Evolutionary conservation across 176 grass and related monocot genomes (phyloP).

Genomic region (Eragrostis curvula): DNA sequence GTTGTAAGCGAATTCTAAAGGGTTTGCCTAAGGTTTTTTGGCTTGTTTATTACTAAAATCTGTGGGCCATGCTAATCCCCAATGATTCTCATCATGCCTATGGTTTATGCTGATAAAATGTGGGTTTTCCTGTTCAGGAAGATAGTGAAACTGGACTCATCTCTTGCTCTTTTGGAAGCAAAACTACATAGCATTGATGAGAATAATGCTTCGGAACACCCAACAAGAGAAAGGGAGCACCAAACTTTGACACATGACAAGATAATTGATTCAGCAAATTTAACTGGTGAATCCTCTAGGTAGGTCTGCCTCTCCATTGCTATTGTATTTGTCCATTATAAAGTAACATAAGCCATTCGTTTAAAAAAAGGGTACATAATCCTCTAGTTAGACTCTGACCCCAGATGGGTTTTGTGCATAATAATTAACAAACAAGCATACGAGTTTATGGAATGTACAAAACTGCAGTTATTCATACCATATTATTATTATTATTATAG

Average conservation of each 20-base stretch:
- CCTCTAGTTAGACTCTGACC: background rate
- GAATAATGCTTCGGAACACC: background rate
- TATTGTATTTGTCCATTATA: background rate
- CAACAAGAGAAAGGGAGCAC: background rate
- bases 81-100: background rate
- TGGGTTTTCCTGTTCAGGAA: slow-evolving; percentile 23
- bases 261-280: slow-evolving; percentile 8
- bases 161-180: slow-evolving; percentile 46
- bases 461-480: background rate
- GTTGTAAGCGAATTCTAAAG: too few species aligned
- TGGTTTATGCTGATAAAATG: background rate
- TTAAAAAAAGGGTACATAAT: background rate
- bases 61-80: background rate
- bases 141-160: slow-evolving; percentile 46
- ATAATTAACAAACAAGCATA: background rate
- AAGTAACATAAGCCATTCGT: too few species aligned
- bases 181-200: slow-evolving; percentile 40
- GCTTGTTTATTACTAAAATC: background rate
- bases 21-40: slow-evolving; percentile 1
- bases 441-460: background rate
- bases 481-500: background rate
- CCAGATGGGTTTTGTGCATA: background rate
- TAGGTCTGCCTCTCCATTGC: slow-evolving; percentile 10
- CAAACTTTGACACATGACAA: background rate
- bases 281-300: slow-evolving; percentile 47